These are phyloP conservation scores for Aspergillus ochraceoroseus DNA, from an alignment of 2,329 filamentous ascomycete genomes.

Conservation along the genomic window DNA sequence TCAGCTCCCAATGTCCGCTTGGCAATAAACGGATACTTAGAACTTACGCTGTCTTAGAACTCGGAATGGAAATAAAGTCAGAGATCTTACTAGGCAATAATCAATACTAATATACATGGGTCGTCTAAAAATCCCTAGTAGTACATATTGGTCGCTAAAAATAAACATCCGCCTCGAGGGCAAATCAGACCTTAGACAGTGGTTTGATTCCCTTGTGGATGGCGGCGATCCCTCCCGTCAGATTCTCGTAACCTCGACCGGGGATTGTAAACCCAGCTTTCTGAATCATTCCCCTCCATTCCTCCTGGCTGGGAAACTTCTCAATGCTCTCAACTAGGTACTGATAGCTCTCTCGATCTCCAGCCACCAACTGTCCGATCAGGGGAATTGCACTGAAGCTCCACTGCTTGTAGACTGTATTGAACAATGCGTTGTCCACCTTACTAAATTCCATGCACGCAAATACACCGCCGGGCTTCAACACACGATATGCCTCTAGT, in stretches of 20 bases:
- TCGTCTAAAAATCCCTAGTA: background rate
- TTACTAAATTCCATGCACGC: constrained; percentile 95
- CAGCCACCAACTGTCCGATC: constrained; percentile 91
- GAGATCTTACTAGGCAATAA: no score
- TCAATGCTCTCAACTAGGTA: constrained; percentile 98
- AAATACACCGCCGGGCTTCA: constrained; percentile 93
- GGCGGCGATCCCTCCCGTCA: constrained; percentile 87
- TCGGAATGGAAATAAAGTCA: no score
- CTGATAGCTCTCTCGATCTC: constrained; percentile 93
- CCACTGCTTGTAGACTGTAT: constrained; percentile 89
- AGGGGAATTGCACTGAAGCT: constrained; percentile 90
- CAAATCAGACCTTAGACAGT: constrained; percentile 11
- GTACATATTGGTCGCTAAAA: constrained; percentile 3
- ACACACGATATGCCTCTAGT: constrained; percentile 74
- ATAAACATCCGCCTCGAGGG: constrained; percentile 4
- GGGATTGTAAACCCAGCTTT: constrained; percentile 78
- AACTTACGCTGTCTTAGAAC: no score
- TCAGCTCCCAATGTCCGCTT: background rate
- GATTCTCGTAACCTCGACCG: constrained; percentile 77
- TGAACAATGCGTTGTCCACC: constrained; percentile 70
- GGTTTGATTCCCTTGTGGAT: constrained; percentile 97
- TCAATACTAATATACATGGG: no score
- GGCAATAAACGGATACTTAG: background rate
- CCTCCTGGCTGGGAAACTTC: constrained; percentile 77
- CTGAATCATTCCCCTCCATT: constrained; percentile 61